Percentiles rank a stretch among this genome's conserved stretches.
Conservation (phyloP, 208 protist genomes). For the Porcisia deanei region DNA sequence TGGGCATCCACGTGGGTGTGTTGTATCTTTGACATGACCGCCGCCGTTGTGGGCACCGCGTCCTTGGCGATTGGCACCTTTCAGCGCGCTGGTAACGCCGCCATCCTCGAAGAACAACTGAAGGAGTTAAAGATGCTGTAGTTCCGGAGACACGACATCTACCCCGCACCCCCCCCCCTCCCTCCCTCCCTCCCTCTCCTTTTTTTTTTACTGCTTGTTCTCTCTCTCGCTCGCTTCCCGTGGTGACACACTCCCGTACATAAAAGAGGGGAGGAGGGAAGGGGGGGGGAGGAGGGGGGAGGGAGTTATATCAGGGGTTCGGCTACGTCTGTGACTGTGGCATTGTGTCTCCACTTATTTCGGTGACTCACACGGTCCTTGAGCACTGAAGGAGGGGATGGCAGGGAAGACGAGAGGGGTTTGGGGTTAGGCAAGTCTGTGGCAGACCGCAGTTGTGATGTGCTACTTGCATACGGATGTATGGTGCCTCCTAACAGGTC, state of each 20-base stretch:
- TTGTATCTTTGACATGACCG: slow-evolving; percentile 28
- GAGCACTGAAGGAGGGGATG: no score
- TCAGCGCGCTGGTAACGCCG: slow-evolving; percentile 71
- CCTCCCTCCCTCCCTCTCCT: not conserved
- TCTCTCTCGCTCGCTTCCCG: not conserved
- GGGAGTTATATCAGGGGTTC: no score
- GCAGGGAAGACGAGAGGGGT: no score
- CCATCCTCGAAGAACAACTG: slow-evolving; percentile 67
- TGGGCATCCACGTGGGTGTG: slow-evolving; percentile 35
- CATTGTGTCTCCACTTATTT: no score
- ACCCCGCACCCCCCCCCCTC: not conserved
- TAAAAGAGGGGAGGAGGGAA: not conserved
- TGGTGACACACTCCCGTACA: not conserved
- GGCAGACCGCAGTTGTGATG: no score
- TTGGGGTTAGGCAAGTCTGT: not conserved
- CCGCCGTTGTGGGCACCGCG: slow-evolving; percentile 34
- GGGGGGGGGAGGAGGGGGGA: no score
- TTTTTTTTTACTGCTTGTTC: not conserved
- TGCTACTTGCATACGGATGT: no score
- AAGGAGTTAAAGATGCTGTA: slow-evolving; percentile 23
- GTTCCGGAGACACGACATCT: not conserved
- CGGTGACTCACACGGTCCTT: no score
- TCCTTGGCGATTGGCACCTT: slow-evolving; percentile 65
- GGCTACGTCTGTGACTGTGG: no score
- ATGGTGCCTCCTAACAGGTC: no score